Evolutionary conservation across 495 filamentous ascomycete genomes (phyloP).

Genomic region (Penicillium ochrochloron): DNA sequence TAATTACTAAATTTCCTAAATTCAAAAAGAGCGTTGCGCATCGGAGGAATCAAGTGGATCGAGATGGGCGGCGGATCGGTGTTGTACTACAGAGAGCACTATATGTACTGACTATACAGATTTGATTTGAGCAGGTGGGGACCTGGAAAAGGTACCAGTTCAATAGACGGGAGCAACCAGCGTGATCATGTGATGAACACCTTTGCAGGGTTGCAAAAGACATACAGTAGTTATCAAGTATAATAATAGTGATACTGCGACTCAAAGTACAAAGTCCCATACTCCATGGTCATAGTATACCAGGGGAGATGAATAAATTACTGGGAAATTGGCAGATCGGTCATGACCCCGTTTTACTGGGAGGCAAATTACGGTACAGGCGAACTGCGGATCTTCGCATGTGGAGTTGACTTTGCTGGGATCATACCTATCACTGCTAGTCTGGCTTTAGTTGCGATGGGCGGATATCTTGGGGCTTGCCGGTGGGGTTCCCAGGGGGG

Average conservation of each 20-base stretch:
- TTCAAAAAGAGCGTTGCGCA: constrained; percentile 29
- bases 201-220: no score
- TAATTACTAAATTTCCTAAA: constrained; percentile 1
- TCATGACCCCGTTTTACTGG: constrained; percentile 30
- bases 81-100: constrained; percentile 12
- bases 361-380: constrained; percentile 46
- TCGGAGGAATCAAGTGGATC: constrained; percentile 32
- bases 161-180: background rate
- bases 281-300: background rate
- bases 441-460: constrained; percentile 29
- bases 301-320: constrained; percentile 34
- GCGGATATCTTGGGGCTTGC: constrained; percentile 25
- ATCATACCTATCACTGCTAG: constrained; percentile 38
- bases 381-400: constrained; percentile 51
- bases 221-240: no score
- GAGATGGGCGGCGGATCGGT: constrained; percentile 41
- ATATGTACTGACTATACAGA: background rate
- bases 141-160: background rate
- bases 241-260: background rate
- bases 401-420: constrained; percentile 37
- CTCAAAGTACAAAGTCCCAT: background rate
- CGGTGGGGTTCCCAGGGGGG: constrained; percentile 11
- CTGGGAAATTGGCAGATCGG: constrained; percentile 30
- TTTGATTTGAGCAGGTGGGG: background rate
- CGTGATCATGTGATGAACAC: background rate